Percentiles rank a stretch among this genome's conserved stretches.
These are phyloP conservation scores for Dictyostelium intermedium DNA, from an alignment of 78 protist species.

Conservation along the genomic window DNA sequence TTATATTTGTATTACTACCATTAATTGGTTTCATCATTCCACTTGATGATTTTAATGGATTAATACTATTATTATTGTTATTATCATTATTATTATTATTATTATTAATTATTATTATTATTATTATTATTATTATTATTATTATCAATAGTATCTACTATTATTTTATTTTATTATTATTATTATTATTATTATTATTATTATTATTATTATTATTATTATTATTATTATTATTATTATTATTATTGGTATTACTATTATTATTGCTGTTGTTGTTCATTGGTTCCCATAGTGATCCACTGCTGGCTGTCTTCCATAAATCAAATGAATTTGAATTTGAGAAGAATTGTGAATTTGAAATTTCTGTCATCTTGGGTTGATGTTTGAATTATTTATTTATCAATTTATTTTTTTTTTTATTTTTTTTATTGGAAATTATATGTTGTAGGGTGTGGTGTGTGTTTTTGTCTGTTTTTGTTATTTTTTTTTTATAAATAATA, in stretches of 20 bases:
- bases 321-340: background rate
- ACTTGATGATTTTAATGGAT: conserved; percentile 9
- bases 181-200: background rate
- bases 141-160: no score
- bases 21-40: background rate
- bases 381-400: no score
- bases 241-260: background rate
- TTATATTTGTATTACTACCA: background rate
- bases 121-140: background rate
- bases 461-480: background rate
- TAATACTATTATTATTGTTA: background rate
- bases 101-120: background rate
- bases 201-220: no score
- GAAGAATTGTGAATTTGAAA: conserved; percentile 4
- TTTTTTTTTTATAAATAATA: background rate
- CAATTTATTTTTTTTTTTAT: background rate
- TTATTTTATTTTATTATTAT: background rate
- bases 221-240: background rate
- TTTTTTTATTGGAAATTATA: background rate
- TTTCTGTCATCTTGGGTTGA: conserved; percentile 3
- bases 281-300: conserved; percentile 10
- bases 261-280: background rate
- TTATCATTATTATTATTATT: background rate
- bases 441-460: background rate
- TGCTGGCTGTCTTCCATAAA: background rate